Evolutionary conservation across 352 stramenopile genomes (phyloP).

Genomic region (Elongisporangium undulatum): DNA sequence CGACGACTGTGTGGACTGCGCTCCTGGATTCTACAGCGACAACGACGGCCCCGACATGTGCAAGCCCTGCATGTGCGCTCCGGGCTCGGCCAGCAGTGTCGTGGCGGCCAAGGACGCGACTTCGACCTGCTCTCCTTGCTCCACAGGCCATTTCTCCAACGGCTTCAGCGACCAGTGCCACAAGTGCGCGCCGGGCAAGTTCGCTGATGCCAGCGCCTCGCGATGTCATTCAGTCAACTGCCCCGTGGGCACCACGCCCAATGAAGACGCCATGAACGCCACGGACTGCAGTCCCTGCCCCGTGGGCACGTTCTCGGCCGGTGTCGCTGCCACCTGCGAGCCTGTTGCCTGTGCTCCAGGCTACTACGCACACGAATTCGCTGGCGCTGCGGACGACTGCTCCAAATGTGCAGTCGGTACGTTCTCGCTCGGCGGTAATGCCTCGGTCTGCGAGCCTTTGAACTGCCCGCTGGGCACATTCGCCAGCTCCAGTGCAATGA

Average conservation of each 20-base stretch:
- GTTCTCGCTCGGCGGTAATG: conserved; percentile 26
- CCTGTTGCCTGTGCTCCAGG: conserved; percentile 20
- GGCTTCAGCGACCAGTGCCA: conserved; percentile 37
- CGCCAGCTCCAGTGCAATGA: conserved; percentile 20
- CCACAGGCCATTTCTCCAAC: conserved; percentile 17
- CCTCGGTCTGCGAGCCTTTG: conserved; percentile 14
- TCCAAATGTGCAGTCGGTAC: conserved; percentile 24
- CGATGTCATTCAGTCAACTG: conserved; percentile 28
- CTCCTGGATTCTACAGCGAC: conserved; percentile 32
- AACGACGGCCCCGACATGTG: conserved; percentile 32
- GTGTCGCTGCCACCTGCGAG: conserved; percentile 17
- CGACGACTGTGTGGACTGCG: conserved; percentile 24
- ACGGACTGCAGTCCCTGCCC: conserved; percentile 35
- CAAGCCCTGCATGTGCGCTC: conserved; percentile 22
- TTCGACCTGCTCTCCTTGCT: conserved; percentile 15
- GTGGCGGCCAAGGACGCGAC: conserved; percentile 7
- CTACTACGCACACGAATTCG: conserved; percentile 17
- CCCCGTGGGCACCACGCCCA: conserved; percentile 18
- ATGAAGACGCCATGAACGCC: conserved; percentile 19
- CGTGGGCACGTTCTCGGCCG: conserved; percentile 25
- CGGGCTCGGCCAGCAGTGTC: conserved; percentile 18
- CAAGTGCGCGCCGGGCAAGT: conserved; percentile 26
- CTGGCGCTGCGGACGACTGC: conserved; percentile 24
- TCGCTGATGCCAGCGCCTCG: conserved; percentile 12
- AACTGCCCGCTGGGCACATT: conserved; percentile 24